Evolutionary conservation across 2,329 filamentous ascomycete species (phyloP).

Genomic region (Colletotrichum sidae): DNA sequence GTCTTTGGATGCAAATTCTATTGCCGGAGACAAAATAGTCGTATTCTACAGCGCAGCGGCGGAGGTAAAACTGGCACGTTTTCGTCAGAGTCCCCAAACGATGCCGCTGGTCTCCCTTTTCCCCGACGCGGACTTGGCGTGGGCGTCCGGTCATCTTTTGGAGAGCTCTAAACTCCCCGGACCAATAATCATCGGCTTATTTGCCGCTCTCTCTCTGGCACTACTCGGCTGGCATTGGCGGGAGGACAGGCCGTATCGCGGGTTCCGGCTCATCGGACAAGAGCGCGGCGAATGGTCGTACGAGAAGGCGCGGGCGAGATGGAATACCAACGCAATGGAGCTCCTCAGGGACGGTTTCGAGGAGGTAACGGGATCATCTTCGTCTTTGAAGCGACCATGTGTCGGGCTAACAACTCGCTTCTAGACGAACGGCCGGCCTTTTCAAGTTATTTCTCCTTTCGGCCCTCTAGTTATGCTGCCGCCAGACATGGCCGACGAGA

Average conservation of each 20-base stretch:
- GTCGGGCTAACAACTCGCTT: not conserved
- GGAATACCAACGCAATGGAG: conserved; percentile 11
- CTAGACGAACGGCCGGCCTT: conserved; percentile 16
- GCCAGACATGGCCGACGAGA: conserved; percentile 5
- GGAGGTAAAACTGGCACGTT: not conserved
- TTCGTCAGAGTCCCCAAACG: not conserved
- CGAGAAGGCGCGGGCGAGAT: conserved; percentile 13
- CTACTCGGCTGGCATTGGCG: conserved; percentile 8
- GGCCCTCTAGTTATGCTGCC: conserved; percentile 16
- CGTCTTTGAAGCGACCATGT: not conserved
- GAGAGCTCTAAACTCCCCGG: not conserved
- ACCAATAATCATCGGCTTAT: not conserved
- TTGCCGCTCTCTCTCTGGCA: not conserved
- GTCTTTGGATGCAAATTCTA: too few relatives aligned
- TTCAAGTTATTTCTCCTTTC: conserved; percentile 13
- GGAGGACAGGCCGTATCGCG: conserved; percentile 15
- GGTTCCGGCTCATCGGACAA: conserved; percentile 9
- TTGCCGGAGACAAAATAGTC: too few relatives aligned
- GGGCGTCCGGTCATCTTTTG: not conserved
- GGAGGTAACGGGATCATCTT: not conserved
- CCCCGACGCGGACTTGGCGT: too few relatives aligned
- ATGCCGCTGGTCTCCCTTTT: not conserved
- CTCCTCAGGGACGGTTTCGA: conserved; percentile 14
- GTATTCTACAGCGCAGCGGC: too few relatives aligned
- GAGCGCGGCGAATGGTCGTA: conserved; percentile 18